phyloP scores from a whole-genome alignment of 257 asterid species.

The Petrea volubilis region DNA sequence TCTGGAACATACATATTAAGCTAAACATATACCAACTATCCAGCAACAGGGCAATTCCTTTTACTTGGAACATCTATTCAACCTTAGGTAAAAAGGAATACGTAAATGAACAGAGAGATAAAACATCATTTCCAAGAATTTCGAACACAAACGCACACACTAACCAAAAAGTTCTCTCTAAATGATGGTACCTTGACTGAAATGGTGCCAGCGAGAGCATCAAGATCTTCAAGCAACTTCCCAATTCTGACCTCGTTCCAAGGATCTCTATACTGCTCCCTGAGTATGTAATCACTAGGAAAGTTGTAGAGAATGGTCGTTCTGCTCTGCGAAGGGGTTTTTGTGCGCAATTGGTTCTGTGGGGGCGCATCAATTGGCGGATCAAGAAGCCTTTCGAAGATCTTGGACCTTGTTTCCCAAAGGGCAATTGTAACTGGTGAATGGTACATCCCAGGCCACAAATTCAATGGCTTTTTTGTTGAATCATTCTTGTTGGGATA shows the following conservation, averaged over 20 bases:
- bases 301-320: constrained; percentile 72
- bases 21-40: background rate
- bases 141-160: background rate
- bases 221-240: constrained; percentile 96
- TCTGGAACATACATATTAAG: background rate
- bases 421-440: constrained; percentile 91
- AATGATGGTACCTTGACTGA: constrained; percentile 69
- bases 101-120: background rate
- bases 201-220: constrained; percentile 95
- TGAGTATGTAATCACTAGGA: constrained; percentile 65
- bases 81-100: background rate
- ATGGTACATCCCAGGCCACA: constrained; percentile 99
- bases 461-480: constrained; percentile 65
- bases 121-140: constrained; percentile 3
- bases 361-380: constrained; percentile 98
- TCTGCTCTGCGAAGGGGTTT: constrained; percentile 65
- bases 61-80: background rate
- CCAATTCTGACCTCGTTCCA: constrained; percentile 98
- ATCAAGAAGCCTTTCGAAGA: constrained; percentile 85
- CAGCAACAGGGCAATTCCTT: background rate
- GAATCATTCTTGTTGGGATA: constrained; percentile 38
- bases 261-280: constrained; percentile 97
- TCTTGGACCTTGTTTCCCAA: constrained; percentile 90
- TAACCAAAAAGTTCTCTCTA: background rate
- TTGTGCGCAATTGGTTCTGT: constrained; percentile 68